Evolutionary conservation across 768 basidiomycete genomes (phyloP).

Genomic region (Phanerochaete sordida): DNA sequence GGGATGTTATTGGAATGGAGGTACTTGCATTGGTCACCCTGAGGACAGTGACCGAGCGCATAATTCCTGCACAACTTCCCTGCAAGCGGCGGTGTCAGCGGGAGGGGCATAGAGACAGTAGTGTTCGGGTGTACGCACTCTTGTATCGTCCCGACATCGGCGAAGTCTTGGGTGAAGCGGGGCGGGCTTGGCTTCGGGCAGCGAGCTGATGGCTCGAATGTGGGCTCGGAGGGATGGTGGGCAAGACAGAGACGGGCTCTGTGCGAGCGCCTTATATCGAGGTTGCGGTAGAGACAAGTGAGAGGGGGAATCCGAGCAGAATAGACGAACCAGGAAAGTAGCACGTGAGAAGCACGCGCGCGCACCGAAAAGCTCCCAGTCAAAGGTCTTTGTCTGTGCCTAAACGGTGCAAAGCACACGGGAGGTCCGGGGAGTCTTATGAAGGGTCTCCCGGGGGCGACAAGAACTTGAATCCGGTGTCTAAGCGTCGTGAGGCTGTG

Average conservation of each 20-base stretch:
- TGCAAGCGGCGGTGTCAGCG: constrained; percentile 13
- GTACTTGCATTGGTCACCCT: constrained; percentile 36
- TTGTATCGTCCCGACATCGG: constrained; percentile 3
- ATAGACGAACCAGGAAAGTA: neutral
- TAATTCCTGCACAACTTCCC: constrained; percentile 37
- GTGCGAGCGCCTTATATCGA: constrained; percentile 6
- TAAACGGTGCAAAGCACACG: constrained; percentile 11
- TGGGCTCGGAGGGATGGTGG: neutral
- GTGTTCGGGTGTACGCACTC: neutral
- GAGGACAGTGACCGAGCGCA: constrained; percentile 32
- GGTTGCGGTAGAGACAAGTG: constrained; percentile 6
- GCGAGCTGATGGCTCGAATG: neutral
- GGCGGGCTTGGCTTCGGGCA: neutral
- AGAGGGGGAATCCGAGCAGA: constrained; percentile 5
- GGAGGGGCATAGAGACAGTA: neutral
- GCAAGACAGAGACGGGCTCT: neutral
- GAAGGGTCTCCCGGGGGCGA: constrained; percentile 6
- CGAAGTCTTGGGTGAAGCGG: neutral
- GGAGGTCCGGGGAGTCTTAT: constrained; percentile 11
- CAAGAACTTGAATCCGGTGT: constrained; percentile 9
- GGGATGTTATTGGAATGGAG: constrained; percentile 26
- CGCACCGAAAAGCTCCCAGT: neutral
- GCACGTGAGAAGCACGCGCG: constrained; percentile 15
- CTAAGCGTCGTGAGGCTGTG: constrained; percentile 10
- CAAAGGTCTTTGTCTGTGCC: constrained; percentile 1